These are phyloP conservation scores for Volvox reticuliferus DNA, from an alignment of 139 green algal species.

Conservation along the genomic window DNA sequence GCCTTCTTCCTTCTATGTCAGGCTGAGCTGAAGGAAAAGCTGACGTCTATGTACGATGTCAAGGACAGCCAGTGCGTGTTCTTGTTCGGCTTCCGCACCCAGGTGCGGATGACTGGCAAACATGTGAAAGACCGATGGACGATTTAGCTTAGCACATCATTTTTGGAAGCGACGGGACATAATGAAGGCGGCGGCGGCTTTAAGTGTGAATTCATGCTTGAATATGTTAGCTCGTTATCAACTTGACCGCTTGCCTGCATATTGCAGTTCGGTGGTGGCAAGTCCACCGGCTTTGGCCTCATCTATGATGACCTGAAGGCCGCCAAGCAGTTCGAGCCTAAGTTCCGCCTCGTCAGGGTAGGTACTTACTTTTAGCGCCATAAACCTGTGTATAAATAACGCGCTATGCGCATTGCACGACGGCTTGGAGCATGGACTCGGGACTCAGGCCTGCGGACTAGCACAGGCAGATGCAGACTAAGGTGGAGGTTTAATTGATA, in stretches of 20 bases:
- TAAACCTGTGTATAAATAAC: too few species aligned
- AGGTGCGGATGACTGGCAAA: slow-evolving; percentile 66
- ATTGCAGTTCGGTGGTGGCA: slow-evolving; percentile 97
- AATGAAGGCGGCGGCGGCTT: neutral
- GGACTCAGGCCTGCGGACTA: too few species aligned
- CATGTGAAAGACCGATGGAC: neutral
- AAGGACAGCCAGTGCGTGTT: slow-evolving; percentile 90
- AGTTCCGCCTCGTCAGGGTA: slow-evolving; percentile 94
- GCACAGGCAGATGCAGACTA: too few species aligned
- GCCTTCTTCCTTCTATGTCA: slow-evolving; percentile 23
- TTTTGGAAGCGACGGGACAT: neutral
- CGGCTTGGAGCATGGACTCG: too few species aligned
- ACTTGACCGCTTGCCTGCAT: neutral
- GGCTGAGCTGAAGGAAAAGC: slow-evolving; percentile 96
- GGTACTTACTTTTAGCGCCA: neutral
- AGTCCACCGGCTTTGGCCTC: slow-evolving; percentile 98
- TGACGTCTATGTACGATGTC: slow-evolving; percentile 96
- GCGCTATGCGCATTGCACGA: too few species aligned
- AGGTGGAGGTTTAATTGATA: too few species aligned
- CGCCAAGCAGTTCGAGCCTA: slow-evolving; percentile 98
- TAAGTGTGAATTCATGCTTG: neutral
- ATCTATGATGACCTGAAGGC: slow-evolving; percentile 98
- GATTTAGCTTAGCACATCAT: neutral
- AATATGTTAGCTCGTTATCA: neutral
- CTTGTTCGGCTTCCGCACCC: slow-evolving; percentile 98